Evolutionary conservation across 768 basidiomycete species (phyloP).

Genomic region (Phlebiopsis flavidoalba): DNA sequence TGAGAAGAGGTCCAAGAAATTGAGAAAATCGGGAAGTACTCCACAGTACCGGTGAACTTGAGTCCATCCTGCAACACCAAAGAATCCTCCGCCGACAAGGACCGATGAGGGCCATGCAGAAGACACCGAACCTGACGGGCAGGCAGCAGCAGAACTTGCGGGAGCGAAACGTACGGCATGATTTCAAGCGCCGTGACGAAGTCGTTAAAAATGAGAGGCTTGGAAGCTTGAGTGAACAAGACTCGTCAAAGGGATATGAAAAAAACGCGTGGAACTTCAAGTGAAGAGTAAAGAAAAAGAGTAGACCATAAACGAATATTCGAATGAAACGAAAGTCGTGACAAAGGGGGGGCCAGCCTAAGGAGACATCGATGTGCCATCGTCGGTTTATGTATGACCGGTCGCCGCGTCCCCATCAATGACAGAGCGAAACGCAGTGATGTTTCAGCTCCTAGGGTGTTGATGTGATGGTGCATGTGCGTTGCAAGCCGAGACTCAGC

Average conservation of each 20-base stretch:
- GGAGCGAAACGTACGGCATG: constrained; percentile 47
- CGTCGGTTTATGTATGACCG: not conserved
- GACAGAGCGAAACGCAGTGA: constrained; percentile 1
- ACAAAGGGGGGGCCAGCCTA: constrained; percentile 12
- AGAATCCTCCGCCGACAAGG: constrained; percentile 35
- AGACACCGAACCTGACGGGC: constrained; percentile 60
- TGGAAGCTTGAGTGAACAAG: not conserved
- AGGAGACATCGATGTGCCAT: not conserved
- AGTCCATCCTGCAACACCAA: constrained; percentile 44
- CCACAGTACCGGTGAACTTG: constrained; percentile 39
- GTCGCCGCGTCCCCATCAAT: constrained; percentile 1
- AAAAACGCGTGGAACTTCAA: not conserved
- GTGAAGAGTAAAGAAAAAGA: not conserved
- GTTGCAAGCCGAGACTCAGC: not conserved
- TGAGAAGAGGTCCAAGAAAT: not conserved
- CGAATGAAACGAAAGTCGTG: not conserved
- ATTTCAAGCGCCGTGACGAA: constrained; percentile 15
- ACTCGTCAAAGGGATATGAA: not conserved
- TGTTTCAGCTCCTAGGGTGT: constrained; percentile 7
- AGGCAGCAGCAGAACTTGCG: constrained; percentile 62
- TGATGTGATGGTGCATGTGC: constrained; percentile 1
- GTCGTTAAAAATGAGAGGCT: constrained; percentile 1
- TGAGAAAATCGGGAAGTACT: constrained; percentile 20
- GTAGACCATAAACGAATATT: constrained; percentile 4
- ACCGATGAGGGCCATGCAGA: constrained; percentile 47